These are phyloP conservation scores for Massariosphaeria phaeospora DNA, from an alignment of 495 filamentous ascomycete genomes.

Conservation along the genomic window DNA sequence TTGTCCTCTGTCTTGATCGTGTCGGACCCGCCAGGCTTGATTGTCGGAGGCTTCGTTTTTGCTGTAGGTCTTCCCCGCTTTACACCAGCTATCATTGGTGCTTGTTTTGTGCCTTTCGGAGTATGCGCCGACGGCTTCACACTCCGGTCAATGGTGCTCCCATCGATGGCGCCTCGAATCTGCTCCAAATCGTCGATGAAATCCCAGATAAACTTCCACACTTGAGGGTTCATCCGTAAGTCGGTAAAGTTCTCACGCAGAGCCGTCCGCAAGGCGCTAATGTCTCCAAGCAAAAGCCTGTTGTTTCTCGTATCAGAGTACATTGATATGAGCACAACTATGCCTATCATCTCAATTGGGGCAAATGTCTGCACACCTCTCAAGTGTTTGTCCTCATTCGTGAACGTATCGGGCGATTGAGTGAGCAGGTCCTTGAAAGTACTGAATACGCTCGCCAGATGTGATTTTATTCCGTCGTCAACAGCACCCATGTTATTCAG, in stretches of 20 bases:
- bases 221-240: slow-evolving; percentile 40
- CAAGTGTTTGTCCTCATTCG: slow-evolving; percentile 24
- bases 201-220: slow-evolving; percentile 42
- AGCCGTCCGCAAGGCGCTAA: slow-evolving; percentile 38
- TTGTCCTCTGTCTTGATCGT: neutral
- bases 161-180: slow-evolving; percentile 24
- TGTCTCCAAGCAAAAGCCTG: slow-evolving; percentile 42
- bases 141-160: slow-evolving; percentile 8
- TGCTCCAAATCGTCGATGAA: slow-evolving; percentile 38
- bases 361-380: slow-evolving; percentile 41
- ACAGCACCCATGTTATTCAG: slow-evolving; percentile 17
- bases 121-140: neutral
- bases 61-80: slow-evolving; percentile 13
- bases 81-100: neutral
- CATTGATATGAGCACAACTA: slow-evolving; percentile 42
- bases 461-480: slow-evolving; percentile 22
- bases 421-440: slow-evolving; percentile 26
- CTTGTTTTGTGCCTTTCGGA: neutral
- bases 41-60: neutral
- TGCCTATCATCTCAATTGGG: slow-evolving; percentile 46
- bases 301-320: slow-evolving; percentile 40
- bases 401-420: slow-evolving; percentile 34
- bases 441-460: slow-evolving; percentile 26
- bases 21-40: neutral
- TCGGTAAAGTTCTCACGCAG: slow-evolving; percentile 42